phyloP scores from a whole-genome alignment of 2,329 filamentous ascomycete genomes.

The Mycosphaerella sp. region DNA sequence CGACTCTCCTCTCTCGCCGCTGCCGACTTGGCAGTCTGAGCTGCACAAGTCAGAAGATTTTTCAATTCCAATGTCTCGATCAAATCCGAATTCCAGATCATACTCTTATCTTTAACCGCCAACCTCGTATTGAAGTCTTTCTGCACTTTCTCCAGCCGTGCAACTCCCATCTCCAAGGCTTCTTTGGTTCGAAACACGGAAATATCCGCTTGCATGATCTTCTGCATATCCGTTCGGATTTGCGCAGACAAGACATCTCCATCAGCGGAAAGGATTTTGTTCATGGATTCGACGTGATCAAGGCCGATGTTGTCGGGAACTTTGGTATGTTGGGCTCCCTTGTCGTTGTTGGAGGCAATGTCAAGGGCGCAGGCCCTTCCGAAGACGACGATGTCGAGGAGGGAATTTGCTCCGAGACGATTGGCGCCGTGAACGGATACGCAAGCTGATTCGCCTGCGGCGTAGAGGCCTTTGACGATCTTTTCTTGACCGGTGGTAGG shows the following conservation, averaged over 20 bases:
- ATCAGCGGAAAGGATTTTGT: slow-evolving; percentile 35
- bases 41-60: slow-evolving; percentile 44
- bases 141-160: slow-evolving; percentile 34
- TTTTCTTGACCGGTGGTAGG: slow-evolving; percentile 35
- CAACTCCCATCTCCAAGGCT: slow-evolving; percentile 34
- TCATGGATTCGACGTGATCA: slow-evolving; percentile 29
- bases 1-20: slow-evolving; percentile 41
- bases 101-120: slow-evolving; percentile 38
- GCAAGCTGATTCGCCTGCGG: slow-evolving; percentile 45
- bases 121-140: slow-evolving; percentile 35
- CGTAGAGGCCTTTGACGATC: slow-evolving; percentile 44
- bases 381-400: slow-evolving; percentile 48
- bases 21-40: slow-evolving; percentile 43
- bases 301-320: slow-evolving; percentile 33
- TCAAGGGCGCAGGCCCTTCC: slow-evolving; percentile 43
- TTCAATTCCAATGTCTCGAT: slow-evolving; percentile 45
- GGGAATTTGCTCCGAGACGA: slow-evolving; percentile 44
- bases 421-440: slow-evolving; percentile 48
- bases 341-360: slow-evolving; percentile 38
- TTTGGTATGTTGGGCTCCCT: slow-evolving; percentile 34
- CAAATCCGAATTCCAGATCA: slow-evolving; percentile 48
- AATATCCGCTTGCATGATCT: slow-evolving; percentile 43
- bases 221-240: slow-evolving; percentile 41
- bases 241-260: slow-evolving; percentile 37
- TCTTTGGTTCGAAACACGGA: slow-evolving; percentile 43